Base-by-base conservation (phyloP, 2,329 filamentous ascomycete species). In the Thielaviopsis populi region DNA sequence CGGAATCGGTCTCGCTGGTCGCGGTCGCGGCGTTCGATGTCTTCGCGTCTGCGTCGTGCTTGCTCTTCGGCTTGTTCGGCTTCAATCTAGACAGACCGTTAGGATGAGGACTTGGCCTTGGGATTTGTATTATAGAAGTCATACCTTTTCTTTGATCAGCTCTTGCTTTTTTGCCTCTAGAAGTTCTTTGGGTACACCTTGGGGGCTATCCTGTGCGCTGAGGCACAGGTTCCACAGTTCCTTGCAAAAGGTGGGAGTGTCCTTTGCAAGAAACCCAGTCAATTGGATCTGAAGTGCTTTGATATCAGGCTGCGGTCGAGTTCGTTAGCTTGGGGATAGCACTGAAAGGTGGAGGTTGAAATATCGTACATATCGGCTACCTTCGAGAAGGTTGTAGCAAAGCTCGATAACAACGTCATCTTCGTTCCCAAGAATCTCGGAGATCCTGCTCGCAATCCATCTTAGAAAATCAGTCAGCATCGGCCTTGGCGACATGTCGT, bases 391-490 rank as follows among this genome's bases (percentile, higher is more conserved):
- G 68, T 83, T 83, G 71, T 83, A 86, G 71, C 83, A 84, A 27
- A 96, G 83, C 75, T 96, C 91, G 68, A 94, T 94, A 2, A 97
- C 88, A 60, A 99, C 90, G 72, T 99, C 94, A 72, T 99, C 94
- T 70, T 99, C 94, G 69, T 83, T 88, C n/a, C 88, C 88, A 50
- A 97, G 77, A 59, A 97, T 92, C 65, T 89, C 86, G 27, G 87
- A 88, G 64, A 99, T 89, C 73, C 87, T 89, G 70, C 86, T 83
- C 3, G 89, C 88, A 73, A 97, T 96, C 94, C 94, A 99, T 79
- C 91, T 96, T 69, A 41, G n/a, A 65, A 15, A 37, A n/a, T 27
- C 3, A 56, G 50, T 56, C 17, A 56, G 50, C 27, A 56, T 56
- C 24, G n/a, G 37, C 50, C 17, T n/a, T 37, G 2, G 27, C 15